Conservation (phyloP, 352 stramenopile species). For the Phytophthora pinifolia region DNA sequence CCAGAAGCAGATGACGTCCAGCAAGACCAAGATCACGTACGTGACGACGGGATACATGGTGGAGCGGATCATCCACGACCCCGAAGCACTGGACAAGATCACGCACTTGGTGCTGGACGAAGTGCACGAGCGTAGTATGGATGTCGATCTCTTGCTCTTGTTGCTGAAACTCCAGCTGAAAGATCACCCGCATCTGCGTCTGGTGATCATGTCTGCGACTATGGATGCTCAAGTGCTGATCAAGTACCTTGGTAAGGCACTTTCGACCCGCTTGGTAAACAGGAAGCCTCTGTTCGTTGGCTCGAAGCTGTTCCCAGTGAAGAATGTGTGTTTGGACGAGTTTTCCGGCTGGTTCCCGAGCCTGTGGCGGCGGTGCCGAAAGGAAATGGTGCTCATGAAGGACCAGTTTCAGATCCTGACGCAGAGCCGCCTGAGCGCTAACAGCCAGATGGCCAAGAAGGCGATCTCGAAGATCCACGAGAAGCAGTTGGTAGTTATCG, state of each 20-base stretch:
- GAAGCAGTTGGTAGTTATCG: slow-evolving; percentile 56
- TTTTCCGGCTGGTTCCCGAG: slow-evolving; percentile 44
- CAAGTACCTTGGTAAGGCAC: slow-evolving; percentile 77
- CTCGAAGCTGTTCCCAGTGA: slow-evolving; percentile 76
- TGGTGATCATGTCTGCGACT: slow-evolving; percentile 97
- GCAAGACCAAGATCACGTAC: slow-evolving; percentile 94
- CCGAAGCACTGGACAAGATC: slow-evolving; percentile 80
- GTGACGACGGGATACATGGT: slow-evolving; percentile 98
- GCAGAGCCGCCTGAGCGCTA: slow-evolving; percentile 32
- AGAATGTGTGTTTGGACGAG: slow-evolving; percentile 65
- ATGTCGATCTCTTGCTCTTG: slow-evolving; percentile 95
- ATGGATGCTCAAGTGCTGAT: slow-evolving; percentile 93
- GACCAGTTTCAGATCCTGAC: slow-evolving; percentile 42
- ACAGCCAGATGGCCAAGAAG: slow-evolving; percentile 47
- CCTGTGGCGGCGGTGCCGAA: slow-evolving; percentile 33
- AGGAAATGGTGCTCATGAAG: slow-evolving; percentile 48
- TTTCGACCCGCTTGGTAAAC: slow-evolving; percentile 50
- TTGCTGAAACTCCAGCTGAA: slow-evolving; percentile 85
- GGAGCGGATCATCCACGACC: slow-evolving; percentile 92
- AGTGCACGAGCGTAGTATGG: slow-evolving; percentile 94
- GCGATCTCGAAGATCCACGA: slow-evolving; percentile 67
- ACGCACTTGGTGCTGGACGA: slow-evolving; percentile 97
- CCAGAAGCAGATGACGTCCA: slow-evolving; percentile 90
- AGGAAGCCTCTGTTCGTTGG: slow-evolving; percentile 79
- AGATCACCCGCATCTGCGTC: slow-evolving; percentile 62